Evolutionary conservation across 306 rosid species (phyloP), one percentile per base, ranked within the genome.

Genomic region (Fragaria vesca): DNA sequence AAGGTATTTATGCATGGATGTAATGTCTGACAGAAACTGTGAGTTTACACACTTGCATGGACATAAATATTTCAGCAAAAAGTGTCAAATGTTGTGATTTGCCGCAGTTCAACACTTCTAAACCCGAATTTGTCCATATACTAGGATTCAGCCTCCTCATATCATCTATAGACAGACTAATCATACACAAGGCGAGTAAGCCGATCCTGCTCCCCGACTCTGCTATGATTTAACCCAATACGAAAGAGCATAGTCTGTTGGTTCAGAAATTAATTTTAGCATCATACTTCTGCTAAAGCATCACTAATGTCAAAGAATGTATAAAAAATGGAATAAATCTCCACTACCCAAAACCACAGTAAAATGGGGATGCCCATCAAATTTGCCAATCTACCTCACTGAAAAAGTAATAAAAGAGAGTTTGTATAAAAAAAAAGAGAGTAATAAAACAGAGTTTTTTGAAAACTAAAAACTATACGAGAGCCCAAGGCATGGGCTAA

Each of bases 81-180:
- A 30, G 63, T 15, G 18, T 21, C 11, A 42, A 42, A 42, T 42
- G 6, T 42, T 42, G 45, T 42, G 6, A 42, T 7, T 42, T 42
- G 1, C 2, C 10, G 10, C 45, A 42, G 45, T 42, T 42, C 11
- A 42, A 42, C 42, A 38, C 45, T 42, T 42, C 10, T 42, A 42
- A 42, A 42, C 45, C 2, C 45, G 5, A 32, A 32, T 65, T 2
- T 16, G 17, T 60, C 15, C 69, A 21, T 34, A 34, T 6, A 32
- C 17, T 34, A 16, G 24, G 20, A 34, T 65, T 17, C 86, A 90
- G 75, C 12, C 67, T 28, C 20, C 66, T 58, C 67, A 28, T 12
- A 12, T 28, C 38, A 61, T 61, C 36, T 61, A 28, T 24, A 11
- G 36, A 48, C 45, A 30, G 42, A 62, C n/a, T 28, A 28, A 62